phyloP scores from a whole-genome alignment of 208 protist genomes.

The Wallacemonas sp. region DNA sequence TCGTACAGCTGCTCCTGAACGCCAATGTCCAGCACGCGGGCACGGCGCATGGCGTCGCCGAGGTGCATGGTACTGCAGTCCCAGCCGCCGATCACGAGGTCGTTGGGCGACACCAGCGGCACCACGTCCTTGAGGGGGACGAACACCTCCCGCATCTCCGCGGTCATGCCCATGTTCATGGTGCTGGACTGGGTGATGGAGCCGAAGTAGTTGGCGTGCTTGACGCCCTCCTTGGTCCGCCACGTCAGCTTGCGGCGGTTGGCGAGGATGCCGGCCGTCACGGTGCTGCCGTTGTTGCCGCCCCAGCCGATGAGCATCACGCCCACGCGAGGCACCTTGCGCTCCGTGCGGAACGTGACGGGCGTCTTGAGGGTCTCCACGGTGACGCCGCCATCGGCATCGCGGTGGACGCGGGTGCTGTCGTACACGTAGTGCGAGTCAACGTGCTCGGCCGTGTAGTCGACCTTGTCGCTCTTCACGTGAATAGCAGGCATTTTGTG shows the following conservation, averaged over 20 bases:
- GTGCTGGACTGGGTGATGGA: constrained; percentile 97
- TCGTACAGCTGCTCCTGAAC: constrained; percentile 87
- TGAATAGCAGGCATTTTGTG: constrained; percentile 40
- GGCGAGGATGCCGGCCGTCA: constrained; percentile 96
- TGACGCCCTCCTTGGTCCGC: constrained; percentile 90
- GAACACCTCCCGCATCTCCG: constrained; percentile 90
- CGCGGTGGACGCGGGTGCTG: constrained; percentile 59
- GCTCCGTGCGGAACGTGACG: constrained; percentile 91
- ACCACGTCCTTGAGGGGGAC: constrained; percentile 94
- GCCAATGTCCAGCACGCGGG: constrained; percentile 94
- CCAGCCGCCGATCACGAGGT: constrained; percentile 98
- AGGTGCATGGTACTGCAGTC: constrained; percentile 96
- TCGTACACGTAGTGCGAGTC: constrained; percentile 83
- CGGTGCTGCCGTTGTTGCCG: constrained; percentile 99
- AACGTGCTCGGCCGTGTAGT: constrained; percentile 83
- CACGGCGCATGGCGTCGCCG: constrained; percentile 95
- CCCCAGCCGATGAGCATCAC: constrained; percentile 97
- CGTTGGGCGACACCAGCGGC: constrained; percentile 97
- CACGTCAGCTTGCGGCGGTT: constrained; percentile 94
- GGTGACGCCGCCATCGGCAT: constrained; percentile 38
- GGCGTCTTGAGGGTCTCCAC: constrained; percentile 67
- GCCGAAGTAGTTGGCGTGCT: constrained; percentile 97
- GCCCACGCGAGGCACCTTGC: constrained; percentile 83
- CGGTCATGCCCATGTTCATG: constrained; percentile 91
- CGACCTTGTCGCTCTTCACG: constrained; percentile 56